Conservation (phyloP, 2,329 filamentous ascomycete genomes). For the Plenodomus lindquistii region DNA sequence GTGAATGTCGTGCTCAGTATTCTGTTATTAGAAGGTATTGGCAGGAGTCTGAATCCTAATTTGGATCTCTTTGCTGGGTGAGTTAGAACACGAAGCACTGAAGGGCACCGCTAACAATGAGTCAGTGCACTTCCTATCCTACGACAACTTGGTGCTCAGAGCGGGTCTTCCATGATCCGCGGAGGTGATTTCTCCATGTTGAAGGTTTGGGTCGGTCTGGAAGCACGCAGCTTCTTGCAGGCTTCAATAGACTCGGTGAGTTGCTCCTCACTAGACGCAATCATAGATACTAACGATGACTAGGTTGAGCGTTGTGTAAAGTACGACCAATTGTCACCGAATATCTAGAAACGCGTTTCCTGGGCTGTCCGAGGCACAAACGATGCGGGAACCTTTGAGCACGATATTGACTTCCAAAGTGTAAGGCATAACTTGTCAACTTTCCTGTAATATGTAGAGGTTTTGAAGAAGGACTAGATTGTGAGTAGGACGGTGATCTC, state of each 20-base stretch:
- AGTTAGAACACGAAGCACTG: constrained; percentile 23
- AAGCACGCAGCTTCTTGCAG: constrained; percentile 86
- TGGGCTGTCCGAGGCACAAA: background rate
- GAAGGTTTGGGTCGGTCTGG: constrained; percentile 87
- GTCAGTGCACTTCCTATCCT: constrained; percentile 83
- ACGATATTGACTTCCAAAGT: no score
- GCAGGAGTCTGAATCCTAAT: constrained; percentile 80
- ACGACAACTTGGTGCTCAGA: constrained; percentile 80
- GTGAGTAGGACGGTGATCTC: no score
- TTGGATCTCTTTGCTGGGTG: constrained; percentile 81
- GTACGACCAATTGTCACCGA: constrained; percentile 85
- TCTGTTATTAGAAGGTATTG: constrained; percentile 89
- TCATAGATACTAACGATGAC: constrained; percentile 4
- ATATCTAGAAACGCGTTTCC: constrained; percentile 55
- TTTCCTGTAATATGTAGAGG: no score
- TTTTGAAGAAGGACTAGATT: no score
- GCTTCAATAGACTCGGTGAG: constrained; percentile 85
- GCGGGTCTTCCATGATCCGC: constrained; percentile 60
- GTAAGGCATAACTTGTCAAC: no score
- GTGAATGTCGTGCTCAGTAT: constrained; percentile 98
- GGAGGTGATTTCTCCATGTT: constrained; percentile 68
- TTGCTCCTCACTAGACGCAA: constrained; percentile 16
- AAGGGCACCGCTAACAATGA: constrained; percentile 10
- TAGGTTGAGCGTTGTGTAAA: constrained; percentile 87
- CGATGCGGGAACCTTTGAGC: no score